Evolutionary conservation across 148 eudicot genomes (phyloP).

Genomic region (Persicaria tinctoria): DNA sequence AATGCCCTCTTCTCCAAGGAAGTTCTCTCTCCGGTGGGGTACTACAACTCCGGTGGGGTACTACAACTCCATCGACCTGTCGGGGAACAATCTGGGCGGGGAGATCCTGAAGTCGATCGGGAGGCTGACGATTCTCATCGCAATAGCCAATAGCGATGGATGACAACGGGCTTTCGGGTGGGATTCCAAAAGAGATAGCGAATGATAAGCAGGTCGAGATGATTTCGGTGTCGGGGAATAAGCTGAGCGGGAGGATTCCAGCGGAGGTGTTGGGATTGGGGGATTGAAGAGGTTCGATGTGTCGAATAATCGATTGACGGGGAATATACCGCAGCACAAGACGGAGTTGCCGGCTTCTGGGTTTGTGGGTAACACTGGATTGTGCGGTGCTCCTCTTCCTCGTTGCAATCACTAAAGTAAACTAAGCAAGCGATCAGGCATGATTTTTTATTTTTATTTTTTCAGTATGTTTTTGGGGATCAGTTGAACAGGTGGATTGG

Average conservation of each 20-base stretch:
- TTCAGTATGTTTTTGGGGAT: too few relatives aligned
- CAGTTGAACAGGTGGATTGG: too few relatives aligned
- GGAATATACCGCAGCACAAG: constrained; percentile 26
- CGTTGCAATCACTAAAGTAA: constrained; percentile 30
- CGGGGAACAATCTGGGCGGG: constrained; percentile 60
- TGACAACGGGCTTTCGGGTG: constrained; percentile 28
- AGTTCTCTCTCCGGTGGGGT: constrained; percentile 34
- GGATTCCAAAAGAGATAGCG: constrained; percentile 45
- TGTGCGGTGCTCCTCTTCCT: constrained; percentile 78
- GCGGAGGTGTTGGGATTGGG: neutral
- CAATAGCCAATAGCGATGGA: constrained; percentile 37
- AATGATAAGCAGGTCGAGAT: constrained; percentile 32
- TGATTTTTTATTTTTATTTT: too few relatives aligned
- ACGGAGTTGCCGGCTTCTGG: constrained; percentile 42
- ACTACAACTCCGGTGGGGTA: constrained; percentile 39
- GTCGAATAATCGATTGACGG: neutral
- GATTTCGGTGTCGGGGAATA: constrained; percentile 37
- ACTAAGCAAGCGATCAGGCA: too few relatives aligned
- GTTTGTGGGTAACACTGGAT: constrained; percentile 52
- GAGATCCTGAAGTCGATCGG: constrained; percentile 54
- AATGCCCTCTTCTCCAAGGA: constrained; percentile 27
- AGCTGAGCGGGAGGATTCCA: neutral
- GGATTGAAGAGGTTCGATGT: neutral
- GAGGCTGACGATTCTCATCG: constrained; percentile 31
- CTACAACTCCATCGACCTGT: constrained; percentile 55